Conservation (phyloP, 106 monocot genomes). For the Agapanthus africanus region DNA sequence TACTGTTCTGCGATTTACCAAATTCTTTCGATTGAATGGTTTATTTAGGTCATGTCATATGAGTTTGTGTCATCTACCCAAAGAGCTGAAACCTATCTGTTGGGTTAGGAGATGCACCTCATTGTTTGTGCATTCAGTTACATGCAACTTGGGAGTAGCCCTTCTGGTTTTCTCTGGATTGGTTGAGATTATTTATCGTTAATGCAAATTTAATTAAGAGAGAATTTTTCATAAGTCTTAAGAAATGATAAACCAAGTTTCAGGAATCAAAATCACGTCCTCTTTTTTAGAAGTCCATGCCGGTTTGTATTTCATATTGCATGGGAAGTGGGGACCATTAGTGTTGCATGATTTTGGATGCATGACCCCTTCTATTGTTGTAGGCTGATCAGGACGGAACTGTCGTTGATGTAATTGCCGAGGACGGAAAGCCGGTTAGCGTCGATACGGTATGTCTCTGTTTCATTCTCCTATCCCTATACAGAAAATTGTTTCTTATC, state of each 20-base stretch:
- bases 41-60: not conserved
- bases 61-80: not conserved
- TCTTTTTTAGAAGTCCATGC: not conserved
- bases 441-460: constrained; percentile 19
- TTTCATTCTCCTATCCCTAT: too few relatives aligned
- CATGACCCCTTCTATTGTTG: too few relatives aligned
- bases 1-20: not conserved
- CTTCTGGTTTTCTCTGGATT: not conserved
- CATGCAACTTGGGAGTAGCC: not conserved
- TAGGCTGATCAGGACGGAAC: constrained; percentile 32
- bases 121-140: not conserved
- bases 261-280: too few relatives aligned
- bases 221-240: not conserved
- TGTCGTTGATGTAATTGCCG: constrained; percentile 21
- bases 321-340: too few relatives aligned
- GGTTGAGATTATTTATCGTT: not conserved
- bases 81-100: not conserved
- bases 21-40: not conserved
- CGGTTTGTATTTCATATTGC: not conserved
- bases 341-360: too few relatives aligned
- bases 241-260: not conserved
- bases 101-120: not conserved
- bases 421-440: constrained; percentile 33
- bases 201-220: not conserved
- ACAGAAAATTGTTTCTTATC: too few relatives aligned